A percentile compares a stretch with the other conserved stretches of the same genome.
These are phyloP conservation scores for Trichoderma cornu-damae DNA, from an alignment of 2,329 filamentous ascomycete species.

Conservation along the genomic window DNA sequence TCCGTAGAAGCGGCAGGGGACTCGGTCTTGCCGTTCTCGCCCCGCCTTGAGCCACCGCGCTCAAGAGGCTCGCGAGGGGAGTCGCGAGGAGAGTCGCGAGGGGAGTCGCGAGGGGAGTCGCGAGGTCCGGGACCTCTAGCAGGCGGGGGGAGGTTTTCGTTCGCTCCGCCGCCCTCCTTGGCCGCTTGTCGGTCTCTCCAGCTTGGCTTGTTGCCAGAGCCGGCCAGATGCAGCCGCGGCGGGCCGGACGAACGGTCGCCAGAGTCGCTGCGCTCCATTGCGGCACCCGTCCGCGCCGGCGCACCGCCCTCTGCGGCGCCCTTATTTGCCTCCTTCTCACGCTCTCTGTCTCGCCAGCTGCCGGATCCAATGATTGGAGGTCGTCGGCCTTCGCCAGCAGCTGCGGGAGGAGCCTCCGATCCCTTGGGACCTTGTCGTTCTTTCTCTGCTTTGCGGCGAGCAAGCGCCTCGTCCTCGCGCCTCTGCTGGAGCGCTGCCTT, in stretches of 20 bases:
- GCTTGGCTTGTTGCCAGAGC: constrained; percentile 55
- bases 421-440: constrained; percentile 38
- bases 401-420: constrained; percentile 22
- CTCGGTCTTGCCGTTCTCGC: constrained; percentile 37
- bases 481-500: constrained; percentile 66
- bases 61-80: constrained; percentile 38
- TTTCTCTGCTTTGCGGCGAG: constrained; percentile 64
- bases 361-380: constrained; percentile 34
- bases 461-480: constrained; percentile 83
- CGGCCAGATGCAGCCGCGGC: constrained; percentile 57
- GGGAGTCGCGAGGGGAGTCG: background rate
- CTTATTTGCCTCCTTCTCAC: constrained; percentile 21
- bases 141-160: constrained; percentile 19
- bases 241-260: constrained; percentile 44
- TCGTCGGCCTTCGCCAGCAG: constrained; percentile 25
- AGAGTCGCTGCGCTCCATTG: constrained; percentile 45
- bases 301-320: constrained; percentile 28
- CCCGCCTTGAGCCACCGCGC: constrained; percentile 40
- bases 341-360: constrained; percentile 42
- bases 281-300: constrained; percentile 27
- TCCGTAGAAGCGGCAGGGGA: constrained; percentile 44
- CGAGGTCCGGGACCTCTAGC: constrained; percentile 17
- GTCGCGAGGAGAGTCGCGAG: background rate
- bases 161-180: constrained; percentile 31
- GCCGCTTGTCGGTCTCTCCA: constrained; percentile 70